These are phyloP conservation scores for Phytophthora citrophthora DNA, from an alignment of 352 stramenopile species.

Conservation along the genomic window DNA sequence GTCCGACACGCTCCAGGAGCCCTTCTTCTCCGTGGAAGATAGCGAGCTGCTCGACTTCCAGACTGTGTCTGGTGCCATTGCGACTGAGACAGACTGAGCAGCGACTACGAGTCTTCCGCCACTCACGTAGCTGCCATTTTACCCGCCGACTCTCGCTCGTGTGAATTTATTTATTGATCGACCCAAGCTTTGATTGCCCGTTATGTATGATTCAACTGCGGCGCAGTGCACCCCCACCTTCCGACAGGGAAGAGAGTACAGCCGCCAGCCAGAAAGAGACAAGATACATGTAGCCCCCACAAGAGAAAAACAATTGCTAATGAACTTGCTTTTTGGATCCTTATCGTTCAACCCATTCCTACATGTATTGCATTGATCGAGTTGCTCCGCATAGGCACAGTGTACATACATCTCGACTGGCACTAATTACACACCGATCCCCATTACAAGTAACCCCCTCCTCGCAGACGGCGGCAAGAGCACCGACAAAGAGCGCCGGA, in stretches of 20 bases:
- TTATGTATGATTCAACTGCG: constrained; percentile 49
- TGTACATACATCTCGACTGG: constrained; percentile 12
- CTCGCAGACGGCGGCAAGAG: neutral
- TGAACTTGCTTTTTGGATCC: constrained; percentile 40
- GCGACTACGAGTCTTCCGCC: neutral
- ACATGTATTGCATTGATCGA: neutral
- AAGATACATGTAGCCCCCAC: constrained; percentile 15
- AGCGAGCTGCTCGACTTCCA: constrained; percentile 74
- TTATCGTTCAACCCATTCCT: neutral
- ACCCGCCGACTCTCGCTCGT: constrained; percentile 23
- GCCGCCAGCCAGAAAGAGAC: constrained; percentile 25
- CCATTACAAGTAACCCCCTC: constrained; percentile 15
- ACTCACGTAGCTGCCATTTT: constrained; percentile 12
- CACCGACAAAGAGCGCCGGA: constrained; percentile 1
- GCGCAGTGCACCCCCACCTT: constrained; percentile 8
- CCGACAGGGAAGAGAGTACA: constrained; percentile 14
- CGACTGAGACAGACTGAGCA: constrained; percentile 37
- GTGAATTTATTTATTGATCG: constrained; percentile 58
- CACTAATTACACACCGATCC: constrained; percentile 16
- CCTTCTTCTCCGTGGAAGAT: constrained; percentile 72
- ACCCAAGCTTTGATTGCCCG: constrained; percentile 41
- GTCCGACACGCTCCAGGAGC: constrained; percentile 80
- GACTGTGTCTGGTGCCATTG: constrained; percentile 16
- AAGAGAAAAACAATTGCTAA: constrained; percentile 34
- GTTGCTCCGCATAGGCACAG: constrained; percentile 2